phyloP scores from a whole-genome alignment of 2,329 filamentous ascomycete genomes.

The Xylaria digitata region DNA sequence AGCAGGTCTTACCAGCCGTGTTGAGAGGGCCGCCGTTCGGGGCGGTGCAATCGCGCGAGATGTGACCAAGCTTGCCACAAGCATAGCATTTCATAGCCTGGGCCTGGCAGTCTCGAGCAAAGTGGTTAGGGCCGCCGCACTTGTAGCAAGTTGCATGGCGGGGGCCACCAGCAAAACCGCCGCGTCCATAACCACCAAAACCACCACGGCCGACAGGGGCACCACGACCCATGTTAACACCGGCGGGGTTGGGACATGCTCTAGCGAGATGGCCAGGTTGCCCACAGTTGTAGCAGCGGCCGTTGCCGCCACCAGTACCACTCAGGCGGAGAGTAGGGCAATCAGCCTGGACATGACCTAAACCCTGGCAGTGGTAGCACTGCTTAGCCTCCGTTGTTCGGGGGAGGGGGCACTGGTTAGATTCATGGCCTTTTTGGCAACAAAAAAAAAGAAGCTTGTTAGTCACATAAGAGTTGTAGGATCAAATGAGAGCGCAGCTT shows the following conservation, averaged over 20 bases:
- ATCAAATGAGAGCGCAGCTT: conserved; percentile 19
- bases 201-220: conserved; percentile 77
- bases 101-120: conserved; percentile 97
- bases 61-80: conserved; percentile 94
- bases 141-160: conserved; percentile 79
- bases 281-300: conserved; percentile 97
- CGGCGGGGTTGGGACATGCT: conserved; percentile 82
- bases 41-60: conserved; percentile 92
- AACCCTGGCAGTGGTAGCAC: conserved; percentile 99
- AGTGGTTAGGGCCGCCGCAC: conserved; percentile 92
- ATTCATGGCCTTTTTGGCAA: conserved; percentile 81
- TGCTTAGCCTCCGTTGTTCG: conserved; percentile 99
- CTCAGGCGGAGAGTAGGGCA: conserved; percentile 95
- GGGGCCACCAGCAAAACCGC: conserved; percentile 78
- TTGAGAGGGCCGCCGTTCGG: conserved; percentile 96
- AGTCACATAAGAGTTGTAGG: conserved; percentile 21
- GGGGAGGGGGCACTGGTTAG: conserved; percentile 95
- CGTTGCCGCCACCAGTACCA: conserved; percentile 80
- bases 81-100: conserved; percentile 99
- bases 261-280: conserved; percentile 94
- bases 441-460: conserved; percentile 35
- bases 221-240: conserved; percentile 71
- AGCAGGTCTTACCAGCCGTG: conserved; percentile 98
- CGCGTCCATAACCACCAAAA: conserved; percentile 72
- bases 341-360: conserved; percentile 98